Percentiles rank a stretch among this genome's conserved stretches.
These are phyloP conservation scores for Wickerhamomyces hampshirensis DNA, from an alignment of 805 yeast species.

Conservation along the genomic window DNA sequence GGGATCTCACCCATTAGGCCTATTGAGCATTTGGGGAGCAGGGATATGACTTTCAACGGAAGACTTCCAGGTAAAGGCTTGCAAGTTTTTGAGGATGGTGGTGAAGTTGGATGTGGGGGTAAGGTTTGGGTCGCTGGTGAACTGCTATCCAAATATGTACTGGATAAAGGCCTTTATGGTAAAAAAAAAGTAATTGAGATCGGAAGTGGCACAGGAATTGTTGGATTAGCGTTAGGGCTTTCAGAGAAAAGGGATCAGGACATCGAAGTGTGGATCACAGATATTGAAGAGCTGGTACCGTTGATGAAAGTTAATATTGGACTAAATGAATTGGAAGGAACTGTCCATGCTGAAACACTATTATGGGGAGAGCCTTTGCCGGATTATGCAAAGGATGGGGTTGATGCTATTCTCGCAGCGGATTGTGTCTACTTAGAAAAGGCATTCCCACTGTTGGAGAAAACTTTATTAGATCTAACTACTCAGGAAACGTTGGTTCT, in stretches of 20 bases:
- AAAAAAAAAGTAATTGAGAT: constrained; percentile 39
- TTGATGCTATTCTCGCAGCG: constrained; percentile 50
- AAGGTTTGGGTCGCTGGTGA: constrained; percentile 61
- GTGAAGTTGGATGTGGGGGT: constrained; percentile 60
- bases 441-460: constrained; percentile 48
- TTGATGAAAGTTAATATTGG: constrained; percentile 42
- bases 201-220: constrained; percentile 58
- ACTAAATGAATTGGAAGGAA: constrained; percentile 32
- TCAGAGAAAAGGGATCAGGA: constrained; percentile 20
- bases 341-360: constrained; percentile 38
- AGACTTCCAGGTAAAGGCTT: constrained; percentile 30
- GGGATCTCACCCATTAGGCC: constrained; percentile 32
- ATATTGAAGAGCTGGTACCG: constrained; percentile 41
- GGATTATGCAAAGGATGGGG: constrained; percentile 27
- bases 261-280: constrained; percentile 41
- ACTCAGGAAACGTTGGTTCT: constrained; percentile 38
- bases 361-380: constrained; percentile 42
- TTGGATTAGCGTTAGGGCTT: constrained; percentile 36
- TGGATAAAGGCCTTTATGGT: constrained; percentile 20
- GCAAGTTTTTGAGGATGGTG: constrained; percentile 49
- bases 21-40: constrained; percentile 32
- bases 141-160: constrained; percentile 41
- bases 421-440: constrained; percentile 55
- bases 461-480: constrained; percentile 42
- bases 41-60: constrained; percentile 36